Conservation (phyloP, 768 basidiomycete species). For the Tephrocybe sp. region DNA sequence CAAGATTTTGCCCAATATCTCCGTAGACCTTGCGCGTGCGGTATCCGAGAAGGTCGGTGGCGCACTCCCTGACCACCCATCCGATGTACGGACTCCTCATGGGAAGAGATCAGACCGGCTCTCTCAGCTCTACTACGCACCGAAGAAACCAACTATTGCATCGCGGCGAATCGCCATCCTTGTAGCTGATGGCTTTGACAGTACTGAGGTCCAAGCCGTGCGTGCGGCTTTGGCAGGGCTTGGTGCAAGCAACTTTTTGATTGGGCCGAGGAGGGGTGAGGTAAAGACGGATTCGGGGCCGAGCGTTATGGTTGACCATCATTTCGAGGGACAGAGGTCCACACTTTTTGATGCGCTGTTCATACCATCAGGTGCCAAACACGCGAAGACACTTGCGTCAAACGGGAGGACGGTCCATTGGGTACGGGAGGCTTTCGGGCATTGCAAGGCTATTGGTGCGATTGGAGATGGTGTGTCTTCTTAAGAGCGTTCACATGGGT, state of each 20-base stretch:
- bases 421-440: slow-evolving; percentile 83
- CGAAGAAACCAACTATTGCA: slow-evolving; percentile 57
- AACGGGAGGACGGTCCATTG: slow-evolving; percentile 80
- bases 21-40: slow-evolving; percentile 66
- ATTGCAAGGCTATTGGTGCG: slow-evolving; percentile 81
- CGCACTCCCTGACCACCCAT: slow-evolving; percentile 49
- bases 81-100: slow-evolving; percentile 45
- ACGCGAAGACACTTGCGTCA: slow-evolving; percentile 54
- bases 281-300: slow-evolving; percentile 32
- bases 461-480: slow-evolving; percentile 58
- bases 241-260: slow-evolving; percentile 60
- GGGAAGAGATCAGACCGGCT: slow-evolving; percentile 55
- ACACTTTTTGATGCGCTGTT: slow-evolving; percentile 84
- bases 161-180: slow-evolving; percentile 81
- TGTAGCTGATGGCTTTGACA: slow-evolving; percentile 73
- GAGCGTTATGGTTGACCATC: slow-evolving; percentile 60
- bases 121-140: slow-evolving; percentile 57
- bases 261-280: slow-evolving; percentile 68
- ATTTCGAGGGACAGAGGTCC: slow-evolving; percentile 76
- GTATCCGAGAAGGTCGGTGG: slow-evolving; percentile 71
- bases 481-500: background rate
- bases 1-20: slow-evolving; percentile 67
- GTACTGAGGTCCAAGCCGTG: slow-evolving; percentile 56
- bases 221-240: slow-evolving; percentile 50
- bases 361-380: slow-evolving; percentile 69